Percentiles rank a stretch among this genome's conserved stretches.
These are phyloP conservation scores for Blepharisma japonicum DNA, from an alignment of 73 alveolate species.

Conservation along the genomic window DNA sequence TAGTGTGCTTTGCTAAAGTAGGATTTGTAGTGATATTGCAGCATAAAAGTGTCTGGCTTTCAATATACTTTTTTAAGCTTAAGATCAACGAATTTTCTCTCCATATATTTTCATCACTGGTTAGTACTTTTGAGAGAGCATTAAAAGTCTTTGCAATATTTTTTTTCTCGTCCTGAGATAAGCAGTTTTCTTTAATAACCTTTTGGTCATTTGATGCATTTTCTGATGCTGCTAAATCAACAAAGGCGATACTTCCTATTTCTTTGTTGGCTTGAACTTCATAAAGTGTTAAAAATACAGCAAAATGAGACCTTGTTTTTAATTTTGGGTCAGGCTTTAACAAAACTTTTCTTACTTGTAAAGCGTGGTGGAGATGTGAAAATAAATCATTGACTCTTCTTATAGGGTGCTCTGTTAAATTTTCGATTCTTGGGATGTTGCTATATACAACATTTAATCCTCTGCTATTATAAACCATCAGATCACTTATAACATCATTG, in stretches of 20 bases:
- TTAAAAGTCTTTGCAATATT: slow-evolving; percentile 1
- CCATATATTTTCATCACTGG: not conserved
- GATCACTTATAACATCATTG: slow-evolving; percentile 4
- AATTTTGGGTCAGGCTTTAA: slow-evolving; percentile 19
- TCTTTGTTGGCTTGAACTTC: not conserved
- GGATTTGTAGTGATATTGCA: not conserved
- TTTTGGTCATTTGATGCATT: slow-evolving; percentile 19
- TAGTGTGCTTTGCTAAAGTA: not conserved
- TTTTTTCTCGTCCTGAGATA: slow-evolving; percentile 14
- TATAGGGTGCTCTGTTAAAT: not conserved
- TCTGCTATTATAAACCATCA: slow-evolving; percentile 11
- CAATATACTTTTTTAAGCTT: not conserved
- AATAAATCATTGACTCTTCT: not conserved
- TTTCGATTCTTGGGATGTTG: not conserved
- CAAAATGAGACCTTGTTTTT: not conserved
- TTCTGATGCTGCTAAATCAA: slow-evolving; percentile 16
- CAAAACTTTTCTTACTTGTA: not conserved
- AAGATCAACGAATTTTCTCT: not conserved
- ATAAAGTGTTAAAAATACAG: not conserved
- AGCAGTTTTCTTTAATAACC: not conserved
- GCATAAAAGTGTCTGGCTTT: not conserved
- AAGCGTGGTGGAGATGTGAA: slow-evolving; percentile 12
- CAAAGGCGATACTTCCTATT: not conserved
- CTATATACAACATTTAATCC: not conserved
- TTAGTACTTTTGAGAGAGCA: not conserved